These are phyloP conservation scores for Alisma plantagoaquatica DNA, from an alignment of 106 monocot species.

Conservation along the genomic window DNA sequence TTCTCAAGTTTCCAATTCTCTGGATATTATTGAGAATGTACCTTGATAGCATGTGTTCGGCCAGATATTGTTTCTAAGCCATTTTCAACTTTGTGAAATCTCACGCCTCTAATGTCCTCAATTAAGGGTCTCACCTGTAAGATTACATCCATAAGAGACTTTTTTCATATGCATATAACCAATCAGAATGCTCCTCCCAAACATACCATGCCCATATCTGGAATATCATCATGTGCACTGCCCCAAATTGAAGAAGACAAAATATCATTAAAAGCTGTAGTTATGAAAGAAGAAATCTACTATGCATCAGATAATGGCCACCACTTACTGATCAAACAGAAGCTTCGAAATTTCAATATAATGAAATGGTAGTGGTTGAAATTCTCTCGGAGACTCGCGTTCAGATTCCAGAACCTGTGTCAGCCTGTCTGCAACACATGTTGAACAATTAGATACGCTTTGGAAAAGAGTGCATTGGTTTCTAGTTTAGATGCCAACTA, in stretches of 20 bases:
- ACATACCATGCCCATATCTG: slow-evolving; percentile 80
- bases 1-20: no score
- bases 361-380: slow-evolving; percentile 92
- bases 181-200: neutral
- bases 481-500: no score
- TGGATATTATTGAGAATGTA: no score
- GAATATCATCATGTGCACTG: slow-evolving; percentile 86
- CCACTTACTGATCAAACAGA: slow-evolving; percentile 79
- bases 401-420: slow-evolving; percentile 89
- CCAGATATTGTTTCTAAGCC: slow-evolving; percentile 93
- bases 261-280: no score
- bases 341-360: slow-evolving; percentile 92
- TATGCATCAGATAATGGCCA: no score
- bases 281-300: no score
- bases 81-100: slow-evolving; percentile 93
- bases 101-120: slow-evolving; percentile 92
- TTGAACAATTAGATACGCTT: no score
- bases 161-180: no score
- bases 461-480: no score
- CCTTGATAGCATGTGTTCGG: slow-evolving; percentile 93
- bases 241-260: slow-evolving; percentile 12
- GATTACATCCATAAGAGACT: no score
- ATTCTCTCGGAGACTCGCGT: slow-evolving; percentile 89
- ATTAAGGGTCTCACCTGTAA: slow-evolving; percentile 86
- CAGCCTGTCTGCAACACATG: slow-evolving; percentile 64